Base-by-base conservation (phyloP, 2,329 filamentous ascomycete species). In the Emmonsia crescens region DNA sequence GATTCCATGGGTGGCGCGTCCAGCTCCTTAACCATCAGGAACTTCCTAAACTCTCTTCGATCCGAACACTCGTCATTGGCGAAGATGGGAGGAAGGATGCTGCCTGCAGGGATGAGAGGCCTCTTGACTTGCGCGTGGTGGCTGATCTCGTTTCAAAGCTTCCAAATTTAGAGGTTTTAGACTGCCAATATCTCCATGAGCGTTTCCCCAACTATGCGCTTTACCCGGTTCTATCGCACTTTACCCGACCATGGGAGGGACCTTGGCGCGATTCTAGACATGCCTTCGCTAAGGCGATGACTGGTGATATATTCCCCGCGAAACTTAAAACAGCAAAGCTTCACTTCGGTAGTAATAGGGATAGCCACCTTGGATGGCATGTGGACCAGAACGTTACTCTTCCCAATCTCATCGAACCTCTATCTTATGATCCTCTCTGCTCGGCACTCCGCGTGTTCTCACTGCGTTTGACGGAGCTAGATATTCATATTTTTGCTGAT, bases 241-340 rank as follows among this genome's bases (percentile, higher is more conserved):
- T 16, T n/a, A 54, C 44, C 21, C 52, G 61, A 27, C 46, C 33
- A 40, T 60, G 59, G 59, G 59, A 60, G 40, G 59, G 59, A 3
- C 59, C 59, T 2, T 60, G 58, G 61, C 58, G 58, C 24, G 61
- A 63, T 54, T 49, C 61, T 9, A 57, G 61, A 36, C 61, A 63
- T 54, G 44, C 42, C 12, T 63, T 63, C 46, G 61, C 58, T 19
- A 44, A 55, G 24, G 38, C 27, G 2, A 63, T 63, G 42, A 29
- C 31, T 27, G 54, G 24, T 21, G 61, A 44, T 31, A 38, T 54
- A 14, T 54, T 60, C 40, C 61, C 61, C 3, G 27, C 38, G 10
- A 58, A 48, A 58, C 24, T 63, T 3, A 29, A 58, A 44, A 40
- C n/a, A 31, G 61, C 52, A 21, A 46, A 46, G 21, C 44, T 63